Evolutionary conservation across 1,139 yeast genomes (phyloP).

Genomic region (Pichia sp.): DNA sequence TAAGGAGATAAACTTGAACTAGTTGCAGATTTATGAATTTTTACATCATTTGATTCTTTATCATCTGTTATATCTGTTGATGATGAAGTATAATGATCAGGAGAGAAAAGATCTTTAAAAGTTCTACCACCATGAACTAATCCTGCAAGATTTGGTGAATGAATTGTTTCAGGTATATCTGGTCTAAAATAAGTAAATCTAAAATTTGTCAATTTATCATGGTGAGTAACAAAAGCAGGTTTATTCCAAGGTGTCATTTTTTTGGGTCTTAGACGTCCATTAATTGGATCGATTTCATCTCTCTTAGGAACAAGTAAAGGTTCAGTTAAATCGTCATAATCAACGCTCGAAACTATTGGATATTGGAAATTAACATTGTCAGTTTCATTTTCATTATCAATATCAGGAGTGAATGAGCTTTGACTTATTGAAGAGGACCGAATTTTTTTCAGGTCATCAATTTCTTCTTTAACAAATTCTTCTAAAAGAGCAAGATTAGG

Average conservation of each 20-base stretch:
- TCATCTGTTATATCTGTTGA: too few species aligned
- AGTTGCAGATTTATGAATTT: conserved; percentile 2
- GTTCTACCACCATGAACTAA: conserved; percentile 47
- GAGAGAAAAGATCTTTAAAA: conserved; percentile 44
- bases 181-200: conserved; percentile 91
- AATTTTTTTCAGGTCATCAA: conserved; percentile 41
- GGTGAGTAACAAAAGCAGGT: conserved; percentile 15
- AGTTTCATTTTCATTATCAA: conserved; percentile 19
- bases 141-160: conserved; percentile 85
- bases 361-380: conserved; percentile 29
- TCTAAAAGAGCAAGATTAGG: conserved; percentile 73
- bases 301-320: conserved; percentile 31
- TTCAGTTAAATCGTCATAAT: conserved; percentile 22
- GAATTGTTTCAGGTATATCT: conserved; percentile 81
- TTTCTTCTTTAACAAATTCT: conserved; percentile 72
- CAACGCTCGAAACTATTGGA: conserved; percentile 30
- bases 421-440: conserved; percentile 29
- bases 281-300: conserved; percentile 59
- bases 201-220: conserved; percentile 39
- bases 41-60: not conserved
- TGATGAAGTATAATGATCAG: conserved; percentile 30
- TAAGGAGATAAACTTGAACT: not conserved
- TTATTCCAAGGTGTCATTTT: conserved; percentile 71
- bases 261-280: conserved; percentile 67
- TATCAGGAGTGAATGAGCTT: conserved; percentile 14